These are phyloP conservation scores for Yamadazyma aaseri DNA, from an alignment of 1,139 yeast genomes.

Conservation along the genomic window DNA sequence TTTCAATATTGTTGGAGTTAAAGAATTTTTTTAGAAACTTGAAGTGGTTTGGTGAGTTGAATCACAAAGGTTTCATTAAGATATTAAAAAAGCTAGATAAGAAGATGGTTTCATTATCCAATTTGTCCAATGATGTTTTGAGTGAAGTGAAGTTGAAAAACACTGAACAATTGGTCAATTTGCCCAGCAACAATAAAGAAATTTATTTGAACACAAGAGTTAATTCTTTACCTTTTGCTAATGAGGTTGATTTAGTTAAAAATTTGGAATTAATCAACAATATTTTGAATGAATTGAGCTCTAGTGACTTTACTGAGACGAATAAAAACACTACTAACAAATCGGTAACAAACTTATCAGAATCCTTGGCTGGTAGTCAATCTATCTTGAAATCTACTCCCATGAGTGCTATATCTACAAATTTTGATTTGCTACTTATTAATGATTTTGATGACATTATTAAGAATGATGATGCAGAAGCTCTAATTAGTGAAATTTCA, in stretches of 20 bases:
- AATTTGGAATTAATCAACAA: constrained; percentile 56
- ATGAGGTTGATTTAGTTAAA: constrained; percentile 56
- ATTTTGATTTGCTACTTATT: constrained; percentile 31
- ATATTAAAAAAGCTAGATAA: constrained; percentile 90
- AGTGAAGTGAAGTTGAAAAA: constrained; percentile 1
- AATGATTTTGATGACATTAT: constrained; percentile 33
- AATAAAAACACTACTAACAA: constrained; percentile 6
- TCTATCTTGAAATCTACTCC: constrained; percentile 3
- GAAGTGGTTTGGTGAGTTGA: constrained; percentile 92
- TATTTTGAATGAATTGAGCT: constrained; percentile 43
- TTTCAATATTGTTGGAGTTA: constrained; percentile 72
- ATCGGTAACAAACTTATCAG: constrained; percentile 4
- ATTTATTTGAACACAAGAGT: constrained; percentile 69
- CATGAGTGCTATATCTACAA: constrained; percentile 13
- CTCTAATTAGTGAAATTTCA: constrained; percentile 38
- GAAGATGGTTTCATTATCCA: constrained; percentile 45
- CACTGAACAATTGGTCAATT: constrained; percentile 12
- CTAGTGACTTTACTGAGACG: constrained; percentile 17
- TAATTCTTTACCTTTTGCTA: constrained; percentile 74
- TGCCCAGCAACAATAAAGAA: constrained; percentile 65
- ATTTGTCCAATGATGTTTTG: constrained; percentile 16
- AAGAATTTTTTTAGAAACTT: constrained; percentile 77
- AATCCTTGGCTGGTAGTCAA: background rate
- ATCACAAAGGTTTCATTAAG: constrained; percentile 86
- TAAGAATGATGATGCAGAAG: constrained; percentile 43